Base-by-base conservation (phyloP, 495 filamentous ascomycete genomes). In the Podospora appendiculata region DNA sequence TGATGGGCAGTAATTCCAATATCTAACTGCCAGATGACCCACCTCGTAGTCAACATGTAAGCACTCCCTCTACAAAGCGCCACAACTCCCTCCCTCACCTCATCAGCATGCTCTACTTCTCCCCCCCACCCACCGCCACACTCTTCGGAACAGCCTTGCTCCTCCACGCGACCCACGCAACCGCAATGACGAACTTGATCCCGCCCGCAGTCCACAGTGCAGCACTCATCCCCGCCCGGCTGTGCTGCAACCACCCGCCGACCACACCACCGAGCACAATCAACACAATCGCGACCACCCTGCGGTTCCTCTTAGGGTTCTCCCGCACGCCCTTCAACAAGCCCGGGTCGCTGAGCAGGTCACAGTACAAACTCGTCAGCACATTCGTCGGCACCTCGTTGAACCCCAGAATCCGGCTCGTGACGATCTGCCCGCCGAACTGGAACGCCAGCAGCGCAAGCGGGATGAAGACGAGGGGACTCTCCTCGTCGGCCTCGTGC, bases 381-480 rank as follows among this genome's bases (percentile, higher is more conserved):
- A 90, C 87, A 32, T 84, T 85, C 1, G 83, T 85, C 11, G 87
- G 86, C 40, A 90, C 78, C 64, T 88, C 85, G 51, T 78, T 78
- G 56, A 82, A 79, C 1, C 82, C 82, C 43, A 90, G 64, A 11
- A 79, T 62, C 6, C 87, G 72, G 55, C 74, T 81, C 48, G 78
- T 79, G 6, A 83, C 79, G 56, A 89, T 88, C 58, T 84, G 82
- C 1, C 85, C 85, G 12, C 81, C 83, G 34, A 79, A 81, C 63
- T 89, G 85, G 63, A 89, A 86, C 3, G 83, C 82, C 50, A 90
- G 66, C 33, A 89, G 68, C 1, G 71, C 83, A 32, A 89, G 51
- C 39, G 56, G 58, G 5, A 53, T 6, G 6, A 61, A 40, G 6
- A 43, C 34, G 8, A 56, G 19, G 3, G 44, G 36, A 4, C 47